Conservation (phyloP, 2,329 filamentous ascomycete genomes). For the Rutstroemia sp. region DNA sequence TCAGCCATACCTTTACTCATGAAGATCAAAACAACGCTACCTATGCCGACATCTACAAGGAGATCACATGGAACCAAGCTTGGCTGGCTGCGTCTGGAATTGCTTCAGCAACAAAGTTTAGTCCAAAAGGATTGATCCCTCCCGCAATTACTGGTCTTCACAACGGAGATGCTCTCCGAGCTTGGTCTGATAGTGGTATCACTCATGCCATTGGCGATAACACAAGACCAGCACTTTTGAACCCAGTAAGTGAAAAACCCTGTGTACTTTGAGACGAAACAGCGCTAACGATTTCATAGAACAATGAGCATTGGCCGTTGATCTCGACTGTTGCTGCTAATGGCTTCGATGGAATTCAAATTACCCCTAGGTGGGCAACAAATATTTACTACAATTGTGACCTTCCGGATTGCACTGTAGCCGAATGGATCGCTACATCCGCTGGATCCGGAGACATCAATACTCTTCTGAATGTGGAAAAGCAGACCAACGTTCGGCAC, state of each 20-base stretch:
- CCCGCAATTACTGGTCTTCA: slow-evolving; percentile 57
- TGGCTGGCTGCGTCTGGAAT: slow-evolving; percentile 50
- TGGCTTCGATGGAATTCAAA: slow-evolving; percentile 46
- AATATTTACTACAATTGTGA: slow-evolving; percentile 61
- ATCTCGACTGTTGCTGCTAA: slow-evolving; percentile 43
- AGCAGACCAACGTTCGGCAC: slow-evolving; percentile 45
- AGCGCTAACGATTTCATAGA: background rate
- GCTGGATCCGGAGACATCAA: slow-evolving; percentile 45
- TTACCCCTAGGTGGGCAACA: slow-evolving; percentile 54
- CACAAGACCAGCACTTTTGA: slow-evolving; percentile 47
- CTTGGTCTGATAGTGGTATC: slow-evolving; percentile 54
- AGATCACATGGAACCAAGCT: slow-evolving; percentile 52
- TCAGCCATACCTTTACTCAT: slow-evolving; percentile 59
- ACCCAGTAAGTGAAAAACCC: slow-evolving; percentile 34
- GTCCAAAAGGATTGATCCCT: slow-evolving; percentile 48
- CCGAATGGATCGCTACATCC: slow-evolving; percentile 55
- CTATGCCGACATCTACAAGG: slow-evolving; percentile 46
- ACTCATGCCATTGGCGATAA: slow-evolving; percentile 56
- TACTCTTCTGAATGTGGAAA: slow-evolving; percentile 42
- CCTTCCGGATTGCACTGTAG: slow-evolving; percentile 43
- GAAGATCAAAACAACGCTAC: slow-evolving; percentile 52
- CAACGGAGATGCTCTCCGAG: slow-evolving; percentile 54
- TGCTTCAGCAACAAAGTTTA: slow-evolving; percentile 39
- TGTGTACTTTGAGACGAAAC: background rate
- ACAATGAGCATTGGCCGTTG: slow-evolving; percentile 43